Evolutionary conservation across 768 basidiomycete genomes (phyloP).

Genomic region (Suillus tomentosus): DNA sequence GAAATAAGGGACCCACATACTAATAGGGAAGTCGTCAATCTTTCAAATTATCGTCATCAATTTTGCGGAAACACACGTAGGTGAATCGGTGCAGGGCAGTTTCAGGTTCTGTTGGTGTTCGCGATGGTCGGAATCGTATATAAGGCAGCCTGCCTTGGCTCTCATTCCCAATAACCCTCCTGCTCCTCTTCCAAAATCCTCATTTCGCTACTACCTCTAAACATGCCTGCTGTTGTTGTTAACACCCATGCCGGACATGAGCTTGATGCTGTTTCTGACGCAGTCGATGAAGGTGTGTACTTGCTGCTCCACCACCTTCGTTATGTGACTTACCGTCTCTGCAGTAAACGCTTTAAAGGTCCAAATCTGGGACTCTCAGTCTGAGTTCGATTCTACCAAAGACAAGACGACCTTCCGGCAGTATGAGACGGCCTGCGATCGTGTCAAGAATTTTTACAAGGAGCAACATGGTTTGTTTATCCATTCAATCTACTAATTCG

Average conservation of each 20-base stretch:
- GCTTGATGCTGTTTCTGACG: constrained; percentile 49
- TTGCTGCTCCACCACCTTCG: neutral
- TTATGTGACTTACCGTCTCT: neutral
- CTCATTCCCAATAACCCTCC: neutral
- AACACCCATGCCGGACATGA: constrained; percentile 26
- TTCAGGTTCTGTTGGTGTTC: constrained; percentile 3
- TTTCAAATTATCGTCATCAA: constrained; percentile 9
- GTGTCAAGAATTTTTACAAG: constrained; percentile 76
- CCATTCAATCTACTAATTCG: neutral
- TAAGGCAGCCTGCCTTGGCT: constrained; percentile 10
- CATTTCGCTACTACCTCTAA: neutral
- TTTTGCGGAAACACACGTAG: constrained; percentile 8
- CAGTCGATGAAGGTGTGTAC: constrained; percentile 48
- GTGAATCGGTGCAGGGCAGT: constrained; percentile 6
- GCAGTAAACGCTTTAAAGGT: constrained; percentile 73
- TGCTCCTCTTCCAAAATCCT: constrained; percentile 1
- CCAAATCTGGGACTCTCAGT: constrained; percentile 55
- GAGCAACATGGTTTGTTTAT: constrained; percentile 67
- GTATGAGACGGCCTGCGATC: constrained; percentile 75
- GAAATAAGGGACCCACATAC: neutral
- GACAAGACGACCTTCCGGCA: constrained; percentile 72
- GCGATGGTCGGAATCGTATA: constrained; percentile 8
- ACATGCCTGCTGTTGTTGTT: constrained; percentile 30
- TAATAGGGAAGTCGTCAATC: constrained; percentile 1
- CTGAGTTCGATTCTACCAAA: constrained; percentile 53